Evolutionary conservation across 345 rosid genomes (phyloP).

Genomic region (Populus deltoides): DNA sequence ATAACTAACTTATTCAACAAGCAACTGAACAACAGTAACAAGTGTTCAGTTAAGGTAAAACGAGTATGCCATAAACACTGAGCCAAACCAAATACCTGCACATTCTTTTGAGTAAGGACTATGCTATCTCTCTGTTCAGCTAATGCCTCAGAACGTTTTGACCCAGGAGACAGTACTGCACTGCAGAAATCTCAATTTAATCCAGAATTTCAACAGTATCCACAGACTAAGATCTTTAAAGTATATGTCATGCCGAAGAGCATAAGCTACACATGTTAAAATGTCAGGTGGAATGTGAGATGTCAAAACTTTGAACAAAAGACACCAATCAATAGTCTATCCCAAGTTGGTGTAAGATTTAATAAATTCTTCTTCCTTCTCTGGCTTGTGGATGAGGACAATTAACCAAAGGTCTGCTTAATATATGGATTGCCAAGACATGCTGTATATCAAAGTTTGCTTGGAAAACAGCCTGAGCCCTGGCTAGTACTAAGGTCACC

Average conservation of each 20-base stretch:
- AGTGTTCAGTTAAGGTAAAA: background rate
- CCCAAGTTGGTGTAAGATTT: too few species aligned
- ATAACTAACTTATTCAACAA: constrained; percentile 9
- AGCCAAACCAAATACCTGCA: constrained; percentile 57
- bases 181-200: constrained; percentile 54
- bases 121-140: constrained; percentile 72
- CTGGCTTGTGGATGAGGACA: too few species aligned
- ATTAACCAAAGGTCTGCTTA: too few species aligned
- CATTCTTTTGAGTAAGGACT: constrained; percentile 92
- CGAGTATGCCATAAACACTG: constrained; percentile 7
- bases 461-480: too few species aligned
- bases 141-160: constrained; percentile 68
- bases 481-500: too few species aligned
- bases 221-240: background rate
- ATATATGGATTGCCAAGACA: too few species aligned
- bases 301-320: too few species aligned
- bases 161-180: constrained; percentile 64
- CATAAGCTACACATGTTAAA: background rate
- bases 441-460: too few species aligned
- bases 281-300: too few species aligned
- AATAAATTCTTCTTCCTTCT: too few species aligned
- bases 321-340: too few species aligned
- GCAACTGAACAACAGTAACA: background rate
- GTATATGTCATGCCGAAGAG: background rate
- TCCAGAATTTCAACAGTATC: constrained; percentile 15